Base-by-base conservation (phyloP, 495 filamentous ascomycete genomes). In the Parathielavia hyrcaniae region DNA sequence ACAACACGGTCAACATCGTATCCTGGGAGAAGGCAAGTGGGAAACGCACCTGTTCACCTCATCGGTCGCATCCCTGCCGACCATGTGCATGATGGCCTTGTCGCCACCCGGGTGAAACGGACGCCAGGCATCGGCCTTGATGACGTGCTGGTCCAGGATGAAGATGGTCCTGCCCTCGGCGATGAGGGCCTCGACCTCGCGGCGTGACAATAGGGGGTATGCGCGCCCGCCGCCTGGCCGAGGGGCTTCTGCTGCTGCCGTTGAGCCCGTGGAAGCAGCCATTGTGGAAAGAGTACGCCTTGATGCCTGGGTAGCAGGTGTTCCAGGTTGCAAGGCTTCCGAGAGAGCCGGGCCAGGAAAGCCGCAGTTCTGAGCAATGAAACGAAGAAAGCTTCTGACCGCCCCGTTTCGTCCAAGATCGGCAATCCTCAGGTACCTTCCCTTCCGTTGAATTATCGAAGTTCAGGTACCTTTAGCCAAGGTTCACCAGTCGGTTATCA, bases 51-150 rank as follows among this genome's bases (percentile, higher is more conserved):
- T 86, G 71, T 87, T 90, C 65, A 97, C 86, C 73, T 97, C 93
- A 71, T 97, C 90, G 17, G 93, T 97, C 39, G 90, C 95, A 84
- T 98, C 93, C 73, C 89, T 82, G 51, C 93, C 93, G 50, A 98
- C 85, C 90, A 97, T 92, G 69, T 98, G 93, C 71, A 82, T 76
- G 60, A 98, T 96, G 22, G 95, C 81, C 72, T 90, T 95, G 64
- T 91, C 87, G 47, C 93, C 93, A 54, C 93, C 93, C 16, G 93
- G 93, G 66, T 98, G 93, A 67, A 84, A 97, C 50, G 81, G 80
- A 35, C 92, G 76, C 87, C 88, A 98, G 32, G 87, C 79, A 71
- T 98, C 92, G 2, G 88, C 83, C 73, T 89, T 93, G 55, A 97
- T 72, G 7, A 96, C 91, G 66, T 85, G 81, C 51, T 81, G 76